Base-by-base conservation (phyloP, 2,329 filamentous ascomycete species). In the Aspergillaceae sp. region DNA sequence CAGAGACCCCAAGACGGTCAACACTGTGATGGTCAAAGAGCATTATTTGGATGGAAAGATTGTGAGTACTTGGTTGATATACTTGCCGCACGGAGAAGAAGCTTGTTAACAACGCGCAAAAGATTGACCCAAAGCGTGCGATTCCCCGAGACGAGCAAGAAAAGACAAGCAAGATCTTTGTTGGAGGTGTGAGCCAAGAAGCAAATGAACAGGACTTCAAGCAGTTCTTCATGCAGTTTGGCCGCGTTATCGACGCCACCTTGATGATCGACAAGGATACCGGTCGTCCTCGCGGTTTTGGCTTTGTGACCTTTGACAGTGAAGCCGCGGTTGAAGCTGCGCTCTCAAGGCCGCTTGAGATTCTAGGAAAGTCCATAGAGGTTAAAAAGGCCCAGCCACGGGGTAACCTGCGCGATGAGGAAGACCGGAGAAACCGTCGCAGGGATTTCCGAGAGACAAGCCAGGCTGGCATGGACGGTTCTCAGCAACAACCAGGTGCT, bases 201-300 rank as follows among this genome's bases (percentile, higher is more conserved):
- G 92, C 91, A 0, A 96, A 88, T 1, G 92, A 98, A 61, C 84
- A 90, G 51, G 89, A 97, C 64, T 98, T 98, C 66, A 89, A 88
- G 62, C 84, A 92, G 49, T 98, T 95, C 70, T 98, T 98, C 71
- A 88, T 86, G 61, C 87, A 95, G 61, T 98, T 97, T 59, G 92
- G 92, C 29, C 84, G 91, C 50, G 92, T 98, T 19, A 84, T 98
- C 35, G 92, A 98, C 69, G 92, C 92, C 2, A 98, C 92, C 0
- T 80, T 98, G 2, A 98, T 98, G 92, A 98, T 98, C 83, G 92
- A 98, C 67, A 98, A 98, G 70, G 92, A 98, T 66, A 98, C 92
- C 1, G 92, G 92, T n/a, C 82, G 92, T 36, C 92, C 92, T 2
- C 80, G 92, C 62, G 92, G 92, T 1, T 98, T 98, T 61, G 92